Base-by-base conservation (phyloP, 768 basidiomycete genomes). In the Leccinum subgranulosum region DNA sequence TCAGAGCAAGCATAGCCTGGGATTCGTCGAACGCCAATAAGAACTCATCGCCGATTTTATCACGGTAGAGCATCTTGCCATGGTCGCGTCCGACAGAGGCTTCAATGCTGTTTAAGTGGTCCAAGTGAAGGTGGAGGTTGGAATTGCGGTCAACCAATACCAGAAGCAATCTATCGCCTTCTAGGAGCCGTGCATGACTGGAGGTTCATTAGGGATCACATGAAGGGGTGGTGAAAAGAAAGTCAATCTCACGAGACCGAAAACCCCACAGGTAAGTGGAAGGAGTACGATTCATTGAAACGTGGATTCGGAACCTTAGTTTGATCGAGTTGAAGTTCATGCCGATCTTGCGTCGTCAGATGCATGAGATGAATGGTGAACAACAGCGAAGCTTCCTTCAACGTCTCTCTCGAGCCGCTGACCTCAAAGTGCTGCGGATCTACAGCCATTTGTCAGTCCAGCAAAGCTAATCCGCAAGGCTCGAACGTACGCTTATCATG, bases 1-100 rank as follows among this genome's bases (percentile, higher is more conserved):
- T 75, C 7, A 84, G 50, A 6, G 76, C 75, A 39, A 86, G 69
- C 68, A 81, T 75, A 3, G 79, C 74, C 58, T 76, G 79, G 4
- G 72, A 68, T 62, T 85, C 84, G 51, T 85, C 83, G 54, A 77
- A 84, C 0, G 84, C 74, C 14, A 84, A 54, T 11, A 81, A 43
- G 49, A 76, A 72, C 10, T 77, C 70, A 23, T 77, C 69, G 0
- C 80, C 83, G 21, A 83, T 73, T 60, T 79, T 82, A 50, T 79
- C 76, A 12, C 74, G 74, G 57, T 75, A 70, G 15, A 84, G 62
- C 7, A 54, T 49, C 55, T 76, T 77, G 46, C 74, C 69, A 8
- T 56, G 54, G 8, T 69, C 66, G 19, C 64, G 62, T 6, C 61
- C 55, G 8, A 82, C 63, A 1, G 79, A 74, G 34, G 63, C 58